These are phyloP conservation scores for Yarrowia sp. DNA, from an alignment of 805 yeast species.

Conservation along the genomic window DNA sequence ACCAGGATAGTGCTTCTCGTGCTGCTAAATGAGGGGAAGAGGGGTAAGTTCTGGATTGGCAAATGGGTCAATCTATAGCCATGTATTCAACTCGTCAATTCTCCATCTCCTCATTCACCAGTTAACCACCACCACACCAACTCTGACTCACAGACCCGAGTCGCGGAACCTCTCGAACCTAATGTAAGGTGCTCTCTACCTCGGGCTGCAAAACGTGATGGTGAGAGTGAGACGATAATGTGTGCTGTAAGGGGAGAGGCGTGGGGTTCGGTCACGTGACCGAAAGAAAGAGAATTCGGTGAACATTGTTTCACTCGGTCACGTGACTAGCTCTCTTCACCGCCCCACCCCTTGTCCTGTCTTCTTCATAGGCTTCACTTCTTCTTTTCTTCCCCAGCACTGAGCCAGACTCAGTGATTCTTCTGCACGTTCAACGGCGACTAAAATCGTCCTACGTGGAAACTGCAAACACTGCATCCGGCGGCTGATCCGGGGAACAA, in stretches of 20 bases:
- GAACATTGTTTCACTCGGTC: too few species aligned
- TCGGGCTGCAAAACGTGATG: not conserved
- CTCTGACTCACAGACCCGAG: conserved; percentile 33
- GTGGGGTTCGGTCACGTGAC: not conserved
- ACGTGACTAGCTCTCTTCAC: too few species aligned
- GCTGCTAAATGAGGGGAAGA: not conserved
- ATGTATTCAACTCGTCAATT: too few species aligned
- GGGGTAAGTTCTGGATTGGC: not conserved
- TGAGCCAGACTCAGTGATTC: conserved; percentile 38
- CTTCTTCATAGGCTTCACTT: not conserved
- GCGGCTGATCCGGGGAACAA: conserved; percentile 16
- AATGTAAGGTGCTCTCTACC: not conserved
- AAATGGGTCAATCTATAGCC: too few species aligned
- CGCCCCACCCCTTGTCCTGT: too few species aligned
- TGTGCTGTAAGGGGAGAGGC: not conserved
- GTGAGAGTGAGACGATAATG: not conserved
- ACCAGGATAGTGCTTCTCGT: too few species aligned
- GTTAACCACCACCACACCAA: too few species aligned
- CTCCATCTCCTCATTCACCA: not conserved
- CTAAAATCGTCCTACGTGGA: not conserved
- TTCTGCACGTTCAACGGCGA: conserved; percentile 23
- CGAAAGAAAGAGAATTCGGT: not conserved
- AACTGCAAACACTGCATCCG: conserved; percentile 10
- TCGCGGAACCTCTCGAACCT: conserved; percentile 5
- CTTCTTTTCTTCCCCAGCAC: not conserved